phyloP scores from a whole-genome alignment of 768 basidiomycete species.

The Suillus americanus region DNA sequence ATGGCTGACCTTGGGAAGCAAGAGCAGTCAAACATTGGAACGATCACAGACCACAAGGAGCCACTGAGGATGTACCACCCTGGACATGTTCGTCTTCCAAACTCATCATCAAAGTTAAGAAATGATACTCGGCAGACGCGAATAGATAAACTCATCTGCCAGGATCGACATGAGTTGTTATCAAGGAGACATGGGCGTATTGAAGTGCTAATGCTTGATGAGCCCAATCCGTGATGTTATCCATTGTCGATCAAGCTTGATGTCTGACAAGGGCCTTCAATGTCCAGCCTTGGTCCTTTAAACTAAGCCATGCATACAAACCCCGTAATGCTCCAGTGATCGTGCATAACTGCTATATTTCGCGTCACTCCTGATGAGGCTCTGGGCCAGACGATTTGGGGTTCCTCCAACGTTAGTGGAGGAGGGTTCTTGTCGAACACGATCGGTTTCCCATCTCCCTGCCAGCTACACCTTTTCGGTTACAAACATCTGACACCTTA shows the following conservation, averaged over 20 bases:
- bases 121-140: not conserved
- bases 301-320: too few species aligned
- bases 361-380: not conserved
- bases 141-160: not conserved
- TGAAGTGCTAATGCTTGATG: not conserved
- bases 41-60: not conserved
- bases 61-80: not conserved
- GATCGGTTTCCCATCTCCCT: too few species aligned
- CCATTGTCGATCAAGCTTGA: not conserved
- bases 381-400: not conserved
- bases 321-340: too few species aligned
- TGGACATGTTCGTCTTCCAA: not conserved
- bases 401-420: too few species aligned
- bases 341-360: not conserved
- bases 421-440: too few species aligned
- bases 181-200: not conserved
- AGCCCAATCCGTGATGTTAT: not conserved
- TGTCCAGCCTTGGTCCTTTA: too few species aligned
- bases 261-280: too few species aligned
- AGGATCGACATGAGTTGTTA: not conserved
- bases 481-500: too few species aligned
- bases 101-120: not conserved
- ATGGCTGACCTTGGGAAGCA: not conserved
- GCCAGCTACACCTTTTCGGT: too few species aligned
- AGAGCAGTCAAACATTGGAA: not conserved